Conservation (phyloP, 2,329 filamentous ascomycete species). For the Colletotrichum tabaci region DNA sequence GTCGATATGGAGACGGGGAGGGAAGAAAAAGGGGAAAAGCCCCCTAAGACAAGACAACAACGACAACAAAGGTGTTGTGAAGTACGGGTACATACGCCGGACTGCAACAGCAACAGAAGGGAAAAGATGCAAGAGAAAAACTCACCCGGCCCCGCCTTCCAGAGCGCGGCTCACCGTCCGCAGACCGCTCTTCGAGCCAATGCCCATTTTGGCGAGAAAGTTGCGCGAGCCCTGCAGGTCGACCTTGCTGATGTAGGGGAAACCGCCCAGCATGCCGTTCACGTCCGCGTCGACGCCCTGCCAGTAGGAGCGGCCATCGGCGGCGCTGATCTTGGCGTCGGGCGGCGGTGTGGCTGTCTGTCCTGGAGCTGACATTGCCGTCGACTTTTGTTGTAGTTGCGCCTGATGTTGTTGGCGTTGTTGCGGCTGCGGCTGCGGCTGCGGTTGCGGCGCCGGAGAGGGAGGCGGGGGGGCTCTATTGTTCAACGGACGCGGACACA, state of each 20-base stretch:
- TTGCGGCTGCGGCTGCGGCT: constrained; percentile 22
- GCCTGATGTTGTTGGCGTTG: background rate
- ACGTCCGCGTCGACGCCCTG: constrained; percentile 59
- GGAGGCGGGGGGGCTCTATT: constrained; percentile 1
- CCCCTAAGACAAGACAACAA: background rate
- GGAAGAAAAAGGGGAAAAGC: too few relatives aligned
- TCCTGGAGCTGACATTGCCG: constrained; percentile 4
- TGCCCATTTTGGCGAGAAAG: constrained; percentile 77
- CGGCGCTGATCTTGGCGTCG: constrained; percentile 54
- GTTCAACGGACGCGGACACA: constrained; percentile 21
- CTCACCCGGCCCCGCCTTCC: constrained; percentile 59
- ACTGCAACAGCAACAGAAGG: background rate
- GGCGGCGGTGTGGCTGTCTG: constrained; percentile 42
- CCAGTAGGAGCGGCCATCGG: constrained; percentile 63
- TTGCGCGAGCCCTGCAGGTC: constrained; percentile 78
- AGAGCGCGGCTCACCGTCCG: constrained; percentile 49
- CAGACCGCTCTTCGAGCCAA: constrained; percentile 54
- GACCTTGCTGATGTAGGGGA: constrained; percentile 73
- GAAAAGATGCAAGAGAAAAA: constrained; percentile 25
- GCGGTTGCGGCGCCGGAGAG: constrained; percentile 9
- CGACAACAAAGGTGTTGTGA: constrained; percentile 10
- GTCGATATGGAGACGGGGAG: constrained; percentile 10
- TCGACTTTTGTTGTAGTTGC: background rate
- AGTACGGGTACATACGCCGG: constrained; percentile 31
- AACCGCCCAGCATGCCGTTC: constrained; percentile 87